phyloP scores from a whole-genome alignment of 805 yeast species.

The Wickerhamiella spandovensis region DNA sequence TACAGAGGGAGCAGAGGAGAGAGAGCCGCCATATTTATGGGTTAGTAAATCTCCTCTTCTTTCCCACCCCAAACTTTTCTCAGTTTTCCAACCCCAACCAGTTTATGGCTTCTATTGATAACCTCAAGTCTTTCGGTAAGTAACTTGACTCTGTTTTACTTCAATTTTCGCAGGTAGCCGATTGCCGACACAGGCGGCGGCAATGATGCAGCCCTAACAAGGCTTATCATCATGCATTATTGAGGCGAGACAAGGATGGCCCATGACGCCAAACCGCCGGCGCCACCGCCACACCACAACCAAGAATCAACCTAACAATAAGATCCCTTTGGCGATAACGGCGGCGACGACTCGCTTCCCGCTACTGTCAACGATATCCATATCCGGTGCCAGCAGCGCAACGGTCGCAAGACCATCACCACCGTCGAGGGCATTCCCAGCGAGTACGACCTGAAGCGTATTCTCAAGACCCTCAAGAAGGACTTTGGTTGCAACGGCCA shows the following conservation, averaged over 20 bases:
- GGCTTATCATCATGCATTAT: neutral
- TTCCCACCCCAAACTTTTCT: neutral
- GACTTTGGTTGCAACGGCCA: conserved; percentile 99
- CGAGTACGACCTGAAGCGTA: conserved; percentile 90
- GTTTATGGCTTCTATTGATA: conserved; percentile 66
- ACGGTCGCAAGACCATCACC: conserved; percentile 96
- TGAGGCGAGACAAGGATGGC: no score
- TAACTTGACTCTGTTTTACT: neutral
- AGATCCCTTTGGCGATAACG: conserved; percentile 99
- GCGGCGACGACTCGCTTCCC: conserved; percentile 93
- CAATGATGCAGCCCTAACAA: neutral
- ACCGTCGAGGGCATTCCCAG: conserved; percentile 95
- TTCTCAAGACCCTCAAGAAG: conserved; percentile 85
- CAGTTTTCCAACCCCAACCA: conserved; percentile 5
- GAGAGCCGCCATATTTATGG: neutral
- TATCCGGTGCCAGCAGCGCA: conserved; percentile 97
- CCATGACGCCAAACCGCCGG: neutral
- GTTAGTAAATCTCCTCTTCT: neutral
- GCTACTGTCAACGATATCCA: conserved; percentile 93
- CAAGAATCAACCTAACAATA: neutral
- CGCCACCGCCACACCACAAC: neutral
- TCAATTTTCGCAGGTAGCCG: no score
- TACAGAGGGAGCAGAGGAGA: neutral
- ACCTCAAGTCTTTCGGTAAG: conserved; percentile 33
- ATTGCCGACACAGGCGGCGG: no score